phyloP scores from a whole-genome alignment of 768 basidiomycete genomes.

The Rubroboletus satanas region DNA sequence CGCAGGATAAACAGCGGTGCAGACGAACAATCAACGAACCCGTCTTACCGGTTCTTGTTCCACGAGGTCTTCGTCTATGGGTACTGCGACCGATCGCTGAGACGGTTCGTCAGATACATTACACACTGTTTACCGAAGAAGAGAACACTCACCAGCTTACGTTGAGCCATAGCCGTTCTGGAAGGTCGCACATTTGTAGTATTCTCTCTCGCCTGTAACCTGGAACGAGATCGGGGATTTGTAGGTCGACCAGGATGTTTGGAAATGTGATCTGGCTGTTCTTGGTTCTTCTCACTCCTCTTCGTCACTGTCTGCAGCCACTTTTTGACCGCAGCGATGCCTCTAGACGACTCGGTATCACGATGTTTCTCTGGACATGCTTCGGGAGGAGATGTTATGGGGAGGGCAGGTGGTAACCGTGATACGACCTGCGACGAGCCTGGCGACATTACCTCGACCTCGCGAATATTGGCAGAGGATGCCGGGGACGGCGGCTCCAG shows the following conservation, averaged over 20 bases:
- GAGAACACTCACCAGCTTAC: neutral
- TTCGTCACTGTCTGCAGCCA: neutral
- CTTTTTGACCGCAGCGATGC: neutral
- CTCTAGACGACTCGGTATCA: neutral
- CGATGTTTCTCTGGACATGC: too few species aligned
- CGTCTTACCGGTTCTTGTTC: neutral
- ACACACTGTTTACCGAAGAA: neutral
- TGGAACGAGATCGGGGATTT: neutral
- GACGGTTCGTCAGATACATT: neutral
- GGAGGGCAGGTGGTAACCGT: neutral
- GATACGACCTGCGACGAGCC: neutral
- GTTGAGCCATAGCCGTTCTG: neutral
- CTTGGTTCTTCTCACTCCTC: neutral
- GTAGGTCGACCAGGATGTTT: neutral
- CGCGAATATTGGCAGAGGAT: neutral
- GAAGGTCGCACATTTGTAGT: neutral
- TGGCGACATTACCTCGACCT: neutral
- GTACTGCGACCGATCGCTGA: neutral
- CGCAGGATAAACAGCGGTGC: neutral
- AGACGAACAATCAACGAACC: neutral
- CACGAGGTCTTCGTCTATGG: neutral
- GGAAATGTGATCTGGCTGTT: neutral
- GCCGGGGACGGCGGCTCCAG: neutral
- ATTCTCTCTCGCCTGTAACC: neutral
- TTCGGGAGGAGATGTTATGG: too few species aligned